Percentiles rank a stretch among this genome's conserved stretches.
phyloP scores from a whole-genome alignment of 129 eudicot species.

The Helianthus annuus region HanXRQr2.0-SUNRISE NC_035440.2:2446423-2446922 shows the following conservation, averaged over 20 bases:
- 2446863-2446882: no score
- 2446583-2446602: slow-evolving; percentile 48
- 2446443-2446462: slow-evolving; percentile 72
- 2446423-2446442: slow-evolving; percentile 56
- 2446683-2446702: slow-evolving; percentile 23
- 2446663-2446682: not conserved
- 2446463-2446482: slow-evolving; percentile 75
- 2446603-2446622: slow-evolving; percentile 64
- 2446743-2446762: slow-evolving; percentile 20
- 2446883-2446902: no score
- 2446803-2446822: not conserved
- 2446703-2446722: not conserved
- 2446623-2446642: slow-evolving; percentile 54
- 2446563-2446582: slow-evolving; percentile 57
- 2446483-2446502: slow-evolving; percentile 92
- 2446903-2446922: no score
- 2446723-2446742: slow-evolving; percentile 10
- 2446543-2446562: slow-evolving; percentile 65
- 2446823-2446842: not conserved
- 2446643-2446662: slow-evolving; percentile 36
- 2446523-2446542: slow-evolving; percentile 80
- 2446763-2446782: not conserved
- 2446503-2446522: slow-evolving; percentile 75
- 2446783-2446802: not conserved
- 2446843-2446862: not conserved